Evolutionary conservation across 257 asterid species (phyloP), one percentile per base, ranked within the genome.

Genomic region (Solanum infundibuliforme): DNA sequence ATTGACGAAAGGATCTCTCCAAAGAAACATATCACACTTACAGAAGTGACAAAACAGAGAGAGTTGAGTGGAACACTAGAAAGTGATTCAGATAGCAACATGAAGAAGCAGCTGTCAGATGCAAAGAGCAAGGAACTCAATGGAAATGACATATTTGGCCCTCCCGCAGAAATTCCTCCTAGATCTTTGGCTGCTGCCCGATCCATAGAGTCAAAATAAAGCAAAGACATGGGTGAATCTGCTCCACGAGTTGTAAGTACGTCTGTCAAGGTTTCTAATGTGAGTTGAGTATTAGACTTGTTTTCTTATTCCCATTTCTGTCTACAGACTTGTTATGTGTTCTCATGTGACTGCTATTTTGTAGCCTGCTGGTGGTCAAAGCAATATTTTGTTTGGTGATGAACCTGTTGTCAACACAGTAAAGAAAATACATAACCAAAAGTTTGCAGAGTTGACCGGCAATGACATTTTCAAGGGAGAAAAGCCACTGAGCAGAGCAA

Each of bases 311-410:
- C 75, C 34, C 3, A 31, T 29, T 7, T 21, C 69, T 7, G 27
- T 55, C 32, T 36, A 55, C 21, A n/a, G 46, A 48, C 41, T 85
- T 46, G 36, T 65, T 84, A n/a, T 81, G 88, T 27, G 31, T n/a
- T 65, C 35, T 32, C 38, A 66, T 46, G 77, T 48, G 68, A 18
- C 66, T 43, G 38, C 0, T 73, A 62, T 55, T 86, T 85, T 90
- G 84, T 92, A 96, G 99, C 99, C 98, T 79, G 98, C 99, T 31
- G 98, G 98, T 76, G 99, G 98, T 66, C 98, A 95, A 72, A 96
- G 98, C 86, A 96, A 91, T 89, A 95, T 96, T 60, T 46, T 93
- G 75, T 96, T 94, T 76, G 98, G 98, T 8, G 98, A 94, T 8
- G 97, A 94, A 46, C 95, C 98, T 0, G 94, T 85, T 83, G 93